phyloP scores from a whole-genome alignment of 257 asterid species.

The Ajuga chamaepitys region DNA sequence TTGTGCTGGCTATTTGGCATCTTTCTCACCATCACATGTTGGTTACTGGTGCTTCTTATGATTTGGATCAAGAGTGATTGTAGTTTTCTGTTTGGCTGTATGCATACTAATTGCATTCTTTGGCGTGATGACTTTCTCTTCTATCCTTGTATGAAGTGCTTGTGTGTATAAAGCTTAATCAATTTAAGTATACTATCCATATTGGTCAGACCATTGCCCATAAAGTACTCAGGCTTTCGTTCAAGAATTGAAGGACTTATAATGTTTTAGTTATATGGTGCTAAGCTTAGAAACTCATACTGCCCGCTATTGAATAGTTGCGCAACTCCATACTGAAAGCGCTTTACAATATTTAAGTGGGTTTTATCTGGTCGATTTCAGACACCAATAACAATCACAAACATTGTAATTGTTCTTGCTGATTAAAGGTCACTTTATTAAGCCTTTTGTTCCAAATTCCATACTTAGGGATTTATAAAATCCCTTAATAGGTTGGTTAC shows the following conservation, averaged over 20 bases:
- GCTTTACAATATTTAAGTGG: background rate
- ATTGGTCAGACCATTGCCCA: background rate
- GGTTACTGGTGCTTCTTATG: conserved; percentile 37
- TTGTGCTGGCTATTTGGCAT: conserved; percentile 87
- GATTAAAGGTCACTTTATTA: background rate
- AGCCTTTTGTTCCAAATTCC: background rate
- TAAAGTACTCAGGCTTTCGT: background rate
- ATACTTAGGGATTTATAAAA: background rate
- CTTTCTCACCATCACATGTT: conserved; percentile 89
- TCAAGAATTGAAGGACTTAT: background rate
- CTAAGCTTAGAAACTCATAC: conserved; percentile 9
- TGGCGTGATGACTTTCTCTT: conserved; percentile 8
- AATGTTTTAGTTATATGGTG: conserved; percentile 10
- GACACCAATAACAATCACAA: background rate
- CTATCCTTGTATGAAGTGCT: conserved; percentile 3
- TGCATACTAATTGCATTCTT: conserved; percentile 3
- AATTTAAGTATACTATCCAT: background rate
- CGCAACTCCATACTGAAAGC: conserved; percentile 7
- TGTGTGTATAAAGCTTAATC: background rate
- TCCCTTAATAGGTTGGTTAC: conserved; percentile 12
- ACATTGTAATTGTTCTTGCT: conserved; percentile 1
- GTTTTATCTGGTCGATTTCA: too few species aligned
- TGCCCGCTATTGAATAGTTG: background rate
- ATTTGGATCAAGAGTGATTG: conserved; percentile 9
- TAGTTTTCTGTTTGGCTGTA: conserved; percentile 17